These are phyloP conservation scores for Poronia punctata DNA, from an alignment of 495 filamentous ascomycete genomes.

Conservation along the genomic window DNA sequence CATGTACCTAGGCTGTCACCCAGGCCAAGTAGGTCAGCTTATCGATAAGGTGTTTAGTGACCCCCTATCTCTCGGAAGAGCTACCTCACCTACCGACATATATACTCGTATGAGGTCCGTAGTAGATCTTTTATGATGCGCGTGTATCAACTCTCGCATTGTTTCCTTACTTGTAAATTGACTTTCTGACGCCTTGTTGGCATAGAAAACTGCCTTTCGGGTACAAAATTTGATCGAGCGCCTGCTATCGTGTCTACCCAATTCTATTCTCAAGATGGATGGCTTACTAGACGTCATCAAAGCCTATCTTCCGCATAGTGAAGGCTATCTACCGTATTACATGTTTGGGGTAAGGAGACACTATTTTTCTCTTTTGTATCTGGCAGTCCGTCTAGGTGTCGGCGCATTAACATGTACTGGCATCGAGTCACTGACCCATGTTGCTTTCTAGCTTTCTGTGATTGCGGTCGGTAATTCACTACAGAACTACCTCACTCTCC, in stretches of 20 bases:
- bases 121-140: too few species aligned
- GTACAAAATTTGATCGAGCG: neutral
- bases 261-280: slow-evolving; percentile 2
- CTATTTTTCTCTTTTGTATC: neutral
- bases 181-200: too few species aligned
- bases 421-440: slow-evolving; percentile 1
- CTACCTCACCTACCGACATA: too few species aligned
- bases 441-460: slow-evolving; percentile 54
- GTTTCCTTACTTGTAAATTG: too few species aligned
- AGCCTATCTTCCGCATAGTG: slow-evolving; percentile 31
- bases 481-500: slow-evolving; percentile 68
- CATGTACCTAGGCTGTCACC: too few species aligned
- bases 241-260: neutral
- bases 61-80: too few species aligned
- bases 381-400: neutral
- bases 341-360: slow-evolving; percentile 36
- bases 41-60: too few species aligned
- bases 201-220: too few species aligned
- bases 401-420: neutral
- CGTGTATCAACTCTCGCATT: too few species aligned
- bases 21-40: too few species aligned
- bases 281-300: slow-evolving; percentile 31
- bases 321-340: slow-evolving; percentile 43
- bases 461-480: slow-evolving; percentile 73
- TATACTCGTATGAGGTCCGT: too few species aligned